Conservation (phyloP, 2,329 filamentous ascomycete species). For the Didymosphaeria variabile region DNA sequence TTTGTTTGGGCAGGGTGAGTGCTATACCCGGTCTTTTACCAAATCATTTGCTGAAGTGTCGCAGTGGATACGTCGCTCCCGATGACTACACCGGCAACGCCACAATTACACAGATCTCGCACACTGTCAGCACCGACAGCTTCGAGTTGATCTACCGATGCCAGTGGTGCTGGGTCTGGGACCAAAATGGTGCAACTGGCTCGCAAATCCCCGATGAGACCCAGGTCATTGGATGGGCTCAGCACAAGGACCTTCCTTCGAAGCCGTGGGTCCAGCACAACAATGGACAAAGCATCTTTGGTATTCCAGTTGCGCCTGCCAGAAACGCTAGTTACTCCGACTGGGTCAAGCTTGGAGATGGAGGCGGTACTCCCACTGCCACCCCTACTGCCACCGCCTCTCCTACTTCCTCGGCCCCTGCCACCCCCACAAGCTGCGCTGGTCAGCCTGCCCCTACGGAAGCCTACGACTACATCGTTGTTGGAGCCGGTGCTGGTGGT, state of each 20-base stretch:
- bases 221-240: slow-evolving; percentile 65
- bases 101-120: slow-evolving; percentile 68
- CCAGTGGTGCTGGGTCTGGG: slow-evolving; percentile 58
- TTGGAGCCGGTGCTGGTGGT: slow-evolving; percentile 70
- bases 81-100: slow-evolving; percentile 69
- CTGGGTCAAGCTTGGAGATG: slow-evolving; percentile 45
- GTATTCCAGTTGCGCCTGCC: slow-evolving; percentile 55
- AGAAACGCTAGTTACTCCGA: slow-evolving; percentile 55
- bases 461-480: slow-evolving; percentile 70
- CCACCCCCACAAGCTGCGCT: slow-evolving; percentile 45
- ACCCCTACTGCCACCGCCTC: slow-evolving; percentile 40
- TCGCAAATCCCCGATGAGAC: slow-evolving; percentile 50
- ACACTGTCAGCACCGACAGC: slow-evolving; percentile 64
- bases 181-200: slow-evolving; percentile 52
- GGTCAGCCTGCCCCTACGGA: slow-evolving; percentile 51
- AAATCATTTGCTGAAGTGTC: slow-evolving; percentile 21
- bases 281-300: slow-evolving; percentile 64
- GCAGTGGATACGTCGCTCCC: slow-evolving; percentile 66
- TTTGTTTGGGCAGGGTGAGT: slow-evolving; percentile 44
- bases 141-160: slow-evolving; percentile 74
- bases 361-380: slow-evolving; percentile 39
- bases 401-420: slow-evolving; percentile 31
- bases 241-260: slow-evolving; percentile 53
- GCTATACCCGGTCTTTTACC: not conserved
- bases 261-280: slow-evolving; percentile 62